Evolutionary conservation across 83 land plant genomes (phyloP), one percentile per base, ranked within the genome.

Genomic region (Thuja plicata): DNA sequence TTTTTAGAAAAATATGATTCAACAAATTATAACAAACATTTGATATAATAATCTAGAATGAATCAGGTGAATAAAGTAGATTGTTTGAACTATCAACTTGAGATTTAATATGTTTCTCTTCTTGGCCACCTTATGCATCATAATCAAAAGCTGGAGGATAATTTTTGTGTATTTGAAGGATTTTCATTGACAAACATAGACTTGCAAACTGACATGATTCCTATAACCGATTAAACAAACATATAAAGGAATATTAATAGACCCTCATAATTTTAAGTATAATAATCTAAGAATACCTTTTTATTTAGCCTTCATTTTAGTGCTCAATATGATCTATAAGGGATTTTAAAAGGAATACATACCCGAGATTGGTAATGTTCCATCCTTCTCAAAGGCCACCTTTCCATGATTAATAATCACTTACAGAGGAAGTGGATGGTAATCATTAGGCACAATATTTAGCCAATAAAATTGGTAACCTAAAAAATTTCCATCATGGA

Each of bases 321-420:
- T 38, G 3, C 2, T 32, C 79, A 76, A 78, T 74, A 10, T 73
- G 77, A 73, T 32, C 37, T 13, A 3, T 2, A 37, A 77, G 35
- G 41, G 21, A 77, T 37, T 38, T 15, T 3, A 77, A 37, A 37
- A 21, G 16, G 43, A 77, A 71, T 57, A 41, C 62, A 88, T n/a
- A 93, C 94, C 91, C 79, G 88, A 35, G n/a, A 73, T 57, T 24
- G 74, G 50, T 46, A 77, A 45, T 21, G 79, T 35, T 48, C 92
- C 91, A 62, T 73, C 88, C 55, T 88, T 93, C 50, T 92, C 87
- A 85, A 93, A 93, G 60, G 90, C 86, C 70, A 94, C 88, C 87
- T 92, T 92, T 78, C 95, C 95, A 57, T 93, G 92, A 80, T 92
- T 86, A 55, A 95, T 70, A 60, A 93, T 92, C 48, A 95, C 34